Conservation (phyloP, 148 eudicot genomes). For the Vaccinium corymbosum region DNA sequence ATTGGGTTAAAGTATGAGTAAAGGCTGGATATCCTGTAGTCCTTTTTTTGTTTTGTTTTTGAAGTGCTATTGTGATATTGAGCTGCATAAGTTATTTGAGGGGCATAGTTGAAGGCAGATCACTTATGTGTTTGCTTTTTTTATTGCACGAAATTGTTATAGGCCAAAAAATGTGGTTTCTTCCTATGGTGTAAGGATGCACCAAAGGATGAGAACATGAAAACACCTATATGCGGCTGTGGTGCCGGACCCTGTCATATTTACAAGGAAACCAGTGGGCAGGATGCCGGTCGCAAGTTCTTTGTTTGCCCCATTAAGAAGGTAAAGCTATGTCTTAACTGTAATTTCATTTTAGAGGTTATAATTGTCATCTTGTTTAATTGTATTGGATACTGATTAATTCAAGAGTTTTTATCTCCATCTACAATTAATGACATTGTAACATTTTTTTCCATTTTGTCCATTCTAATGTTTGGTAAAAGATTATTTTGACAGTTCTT, state of each 20-base stretch:
- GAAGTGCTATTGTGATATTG: background rate
- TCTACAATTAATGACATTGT: background rate
- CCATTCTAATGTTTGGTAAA: background rate
- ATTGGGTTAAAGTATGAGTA: background rate
- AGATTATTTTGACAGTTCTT: too few relatives aligned
- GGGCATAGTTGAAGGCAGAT: background rate
- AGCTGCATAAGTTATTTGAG: background rate
- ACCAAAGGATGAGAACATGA: background rate
- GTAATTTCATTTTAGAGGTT: background rate
- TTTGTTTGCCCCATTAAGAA: constrained; percentile 16
- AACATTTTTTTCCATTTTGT: background rate
- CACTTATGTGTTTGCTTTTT: background rate
- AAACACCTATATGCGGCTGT: background rate
- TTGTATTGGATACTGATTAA: background rate
- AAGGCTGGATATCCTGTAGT: background rate
- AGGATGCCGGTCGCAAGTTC: background rate
- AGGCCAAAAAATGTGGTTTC: background rate
- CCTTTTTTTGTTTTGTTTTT: background rate
- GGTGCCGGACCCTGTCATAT: background rate
- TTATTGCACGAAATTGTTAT: background rate
- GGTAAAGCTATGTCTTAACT: background rate
- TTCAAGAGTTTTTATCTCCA: background rate
- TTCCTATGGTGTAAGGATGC: background rate
- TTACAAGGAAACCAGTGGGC: background rate
- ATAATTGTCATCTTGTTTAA: background rate